Evolutionary conservation across 108 stramenopile genomes (phyloP).

Genomic region (Nitzschia palea): DNA sequence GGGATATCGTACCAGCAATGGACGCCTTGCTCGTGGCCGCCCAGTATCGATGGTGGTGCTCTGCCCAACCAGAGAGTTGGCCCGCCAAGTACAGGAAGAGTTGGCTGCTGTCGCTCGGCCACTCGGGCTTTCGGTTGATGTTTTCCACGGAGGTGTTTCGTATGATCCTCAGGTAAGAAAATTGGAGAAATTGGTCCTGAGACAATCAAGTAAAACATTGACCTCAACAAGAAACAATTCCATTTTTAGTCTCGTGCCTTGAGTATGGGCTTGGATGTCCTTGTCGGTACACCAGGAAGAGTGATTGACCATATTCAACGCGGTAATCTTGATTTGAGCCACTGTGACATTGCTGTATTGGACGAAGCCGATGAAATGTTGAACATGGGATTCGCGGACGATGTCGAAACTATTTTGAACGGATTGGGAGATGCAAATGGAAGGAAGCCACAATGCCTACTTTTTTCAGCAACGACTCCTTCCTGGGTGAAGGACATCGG

Average conservation of each 20-base stretch:
- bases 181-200: neutral
- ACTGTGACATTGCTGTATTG: constrained; percentile 87
- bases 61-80: constrained; percentile 98
- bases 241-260: constrained; percentile 66
- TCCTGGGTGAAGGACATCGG: constrained; percentile 95
- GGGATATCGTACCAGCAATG: constrained; percentile 54
- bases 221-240: too few relatives aligned
- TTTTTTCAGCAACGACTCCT: constrained; percentile 99
- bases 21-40: constrained; percentile 73
- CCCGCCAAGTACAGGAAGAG: constrained; percentile 97
- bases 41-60: constrained; percentile 91
- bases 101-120: constrained; percentile 65
- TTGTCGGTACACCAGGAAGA: constrained; percentile 99
- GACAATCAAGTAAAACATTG: too few relatives aligned
- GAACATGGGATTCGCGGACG: constrained; percentile 99
- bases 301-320: constrained; percentile 95
- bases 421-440: constrained; percentile 62
- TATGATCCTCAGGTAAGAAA: constrained; percentile 84
- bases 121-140: constrained; percentile 72
- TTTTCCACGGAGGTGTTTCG: constrained; percentile 97
- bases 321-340: constrained; percentile 85
- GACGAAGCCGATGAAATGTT: constrained; percentile 99
- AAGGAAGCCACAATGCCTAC: constrained; percentile 87
- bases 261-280: constrained; percentile 86
- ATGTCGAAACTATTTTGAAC: constrained; percentile 93